Base-by-base conservation (phyloP, 805 yeast genomes). In the Hanseniaspora meyeri region DNA sequence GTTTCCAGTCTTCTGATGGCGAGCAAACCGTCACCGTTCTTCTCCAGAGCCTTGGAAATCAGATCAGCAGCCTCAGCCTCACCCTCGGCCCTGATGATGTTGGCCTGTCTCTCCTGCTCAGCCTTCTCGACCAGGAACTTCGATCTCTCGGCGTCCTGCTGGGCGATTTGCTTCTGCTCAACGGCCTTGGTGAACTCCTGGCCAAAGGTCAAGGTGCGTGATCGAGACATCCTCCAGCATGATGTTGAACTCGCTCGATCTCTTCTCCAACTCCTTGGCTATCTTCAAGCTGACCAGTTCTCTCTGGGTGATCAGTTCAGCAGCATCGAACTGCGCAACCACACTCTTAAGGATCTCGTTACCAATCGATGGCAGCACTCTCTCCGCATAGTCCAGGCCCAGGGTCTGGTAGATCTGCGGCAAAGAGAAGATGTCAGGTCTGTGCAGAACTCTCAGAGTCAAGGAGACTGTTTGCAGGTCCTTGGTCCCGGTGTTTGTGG, bases 11-110 rank as follows among this genome's bases (percentile, higher is more conserved):
- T 81, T 77, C 98, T 81, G 64, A 93, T 90, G 75, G 87, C 78
- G 67, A 93, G 76, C 63, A 93, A 77, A 62, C 97, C 97, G 67
- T 93, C 97, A 69, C 98, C 98, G 27, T 95, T 89, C 74, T 89
- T 90, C 55, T 83, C 80, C 62, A 93, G 78, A 4, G 97, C 97
- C 71, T 83, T 87, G 38, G 96, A 88, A 60, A 93, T 93, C 59
- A 82, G 82, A 59, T 93, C 97, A 3, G 98, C 98, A 58, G 96
- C 88, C 71, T 93, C 97, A 51, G 98, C 98, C 74, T 93, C 98
- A 73, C 97, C 98, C 72, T 93, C 98, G 32, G 98, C 98, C 65
- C 97, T 82, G 62, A 93, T 90, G 64, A 93, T 88, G 49, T 87
- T 75, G 1, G 97, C 98, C 70, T 85, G 90, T 68, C 95, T 81